A percentile compares a stretch with the other conserved stretches of the same genome.
These are phyloP conservation scores for Pseudogymnoascus sp. DNA, from an alignment of 2,329 filamentous ascomycete species.

Conservation along the genomic window DNA sequence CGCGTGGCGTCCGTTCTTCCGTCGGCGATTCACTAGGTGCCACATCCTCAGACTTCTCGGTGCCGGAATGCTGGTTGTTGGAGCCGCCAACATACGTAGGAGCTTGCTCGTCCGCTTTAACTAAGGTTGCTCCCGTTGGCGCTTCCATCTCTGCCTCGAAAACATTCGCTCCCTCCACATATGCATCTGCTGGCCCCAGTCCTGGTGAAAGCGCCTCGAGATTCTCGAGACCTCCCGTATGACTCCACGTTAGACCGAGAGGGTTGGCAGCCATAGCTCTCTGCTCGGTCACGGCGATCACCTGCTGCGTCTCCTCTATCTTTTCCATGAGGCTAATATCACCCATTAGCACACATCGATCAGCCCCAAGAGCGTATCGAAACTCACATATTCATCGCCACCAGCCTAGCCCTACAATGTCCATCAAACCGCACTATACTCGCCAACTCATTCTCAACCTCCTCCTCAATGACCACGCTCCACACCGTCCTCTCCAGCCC, in stretches of 20 bases:
- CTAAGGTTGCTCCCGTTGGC: not conserved
- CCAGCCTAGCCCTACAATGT: not conserved
- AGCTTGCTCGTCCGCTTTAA: not conserved
- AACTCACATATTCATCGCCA: constrained; percentile 1
- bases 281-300: not conserved
- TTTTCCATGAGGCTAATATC: not conserved
- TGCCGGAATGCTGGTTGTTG: not conserved
- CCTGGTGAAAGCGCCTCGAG: not conserved
- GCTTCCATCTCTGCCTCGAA: not conserved
- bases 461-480: not conserved
- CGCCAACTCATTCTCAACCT: not conserved
- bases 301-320: not conserved
- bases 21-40: not conserved
- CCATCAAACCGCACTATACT: not conserved
- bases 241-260: not conserved
- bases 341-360: not conserved
- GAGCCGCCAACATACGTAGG: not conserved
- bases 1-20: not conserved
- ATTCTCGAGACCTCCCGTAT: not conserved
- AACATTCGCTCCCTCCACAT: not conserved
- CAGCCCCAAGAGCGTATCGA: not conserved
- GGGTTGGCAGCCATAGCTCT: not conserved
- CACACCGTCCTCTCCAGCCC: not conserved
- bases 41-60: not conserved
- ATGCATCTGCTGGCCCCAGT: not conserved